Base-by-base conservation (phyloP, 495 filamentous ascomycete genomes). In the Penicillium silybi region DNA sequence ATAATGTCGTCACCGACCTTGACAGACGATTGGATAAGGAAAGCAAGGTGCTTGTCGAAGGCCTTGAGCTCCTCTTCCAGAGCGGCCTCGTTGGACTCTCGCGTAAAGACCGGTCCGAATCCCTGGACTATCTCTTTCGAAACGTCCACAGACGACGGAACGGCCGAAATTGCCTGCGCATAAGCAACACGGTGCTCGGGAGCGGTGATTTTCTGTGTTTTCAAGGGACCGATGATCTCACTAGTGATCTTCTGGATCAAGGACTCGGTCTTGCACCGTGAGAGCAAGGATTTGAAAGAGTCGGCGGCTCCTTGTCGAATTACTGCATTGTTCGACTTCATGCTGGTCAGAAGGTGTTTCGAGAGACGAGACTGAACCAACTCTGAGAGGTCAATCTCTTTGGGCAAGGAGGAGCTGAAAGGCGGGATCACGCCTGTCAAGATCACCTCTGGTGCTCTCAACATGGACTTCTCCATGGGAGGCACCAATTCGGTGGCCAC, bases 391-490 rank as follows among this genome's bases (percentile, higher is more conserved):
- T 97, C 92, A 50, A 96, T 74, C 0, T 73, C 71, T 27, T 72
- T 63, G 1, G 91, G 82, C 20, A 97, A 72, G 18, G 88, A 77
- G 5, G 73, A 64, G 54, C 93, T 75, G 27, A 97, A 70, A 3
- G 84, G 78, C 13, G 84, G 76, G 32, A 96, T 72, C 29, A 97
- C 69, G 51, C 87, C 86, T 53, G 83, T 81, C 22, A 97, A 74
- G 11, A 95, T 84, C 29, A 97, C 85, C 64, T 98, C 93, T 0
- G 93, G 93, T 16, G 93, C 84, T 67, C 93, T 80, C 37, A 98
- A 67, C 35, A 98, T 80, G 1, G 87, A 85, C 67, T 95, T 95
- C 57, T 98, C 93, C 5, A 97, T 71, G 0, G 89, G 74, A 40
- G 93, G 90, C 20, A 90, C 74, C 29, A 97, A 53, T 35, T 93